phyloP scores from a whole-genome alignment of 2,329 filamentous ascomycete genomes.

The Ramularia collo-cygni region DNA sequence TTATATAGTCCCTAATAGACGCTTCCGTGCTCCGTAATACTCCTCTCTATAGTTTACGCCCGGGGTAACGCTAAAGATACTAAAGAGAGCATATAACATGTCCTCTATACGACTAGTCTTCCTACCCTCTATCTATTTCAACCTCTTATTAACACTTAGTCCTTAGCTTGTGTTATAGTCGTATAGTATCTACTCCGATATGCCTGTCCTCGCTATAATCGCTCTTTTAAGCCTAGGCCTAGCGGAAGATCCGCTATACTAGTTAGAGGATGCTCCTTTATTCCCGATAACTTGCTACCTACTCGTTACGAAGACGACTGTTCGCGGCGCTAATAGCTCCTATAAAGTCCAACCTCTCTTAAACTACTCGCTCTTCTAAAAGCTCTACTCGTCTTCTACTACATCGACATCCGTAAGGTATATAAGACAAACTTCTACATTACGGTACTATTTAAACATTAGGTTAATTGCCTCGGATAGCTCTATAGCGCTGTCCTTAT shows the following conservation, averaged over 20 bases:
- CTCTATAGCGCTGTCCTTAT: constrained; percentile 12
- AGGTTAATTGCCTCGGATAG: constrained; percentile 15
- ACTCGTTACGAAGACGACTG: constrained; percentile 5
- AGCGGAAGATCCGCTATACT: not conserved
- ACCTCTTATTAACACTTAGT: constrained; percentile 4
- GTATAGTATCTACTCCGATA: constrained; percentile 9
- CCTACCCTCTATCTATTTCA: constrained; percentile 14
- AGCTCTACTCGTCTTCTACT: not conserved
- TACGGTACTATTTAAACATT: constrained; percentile 18
- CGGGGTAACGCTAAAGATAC: constrained; percentile 9
- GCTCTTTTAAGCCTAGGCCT: not conserved
- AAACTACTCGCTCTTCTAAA: not conserved
- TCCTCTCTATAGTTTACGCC: constrained; percentile 1
- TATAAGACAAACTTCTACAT: constrained; percentile 13
- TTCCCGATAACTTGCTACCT: constrained; percentile 9
- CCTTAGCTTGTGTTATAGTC: constrained; percentile 5
- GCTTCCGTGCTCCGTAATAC: not conserved
- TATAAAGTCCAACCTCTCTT: constrained; percentile 6
- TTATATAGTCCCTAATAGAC: constrained; percentile 4
- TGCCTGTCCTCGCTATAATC: constrained; percentile 6
- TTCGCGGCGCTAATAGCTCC: constrained; percentile 7
- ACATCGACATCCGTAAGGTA: constrained; percentile 14
- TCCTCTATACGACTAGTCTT: constrained; percentile 10
- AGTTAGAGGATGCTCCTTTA: constrained; percentile 2
- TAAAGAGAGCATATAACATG: constrained; percentile 13